phyloP scores from a whole-genome alignment of 192 early-diverging fungal species.

The Gryganskiella cystojenkinii region DNA sequence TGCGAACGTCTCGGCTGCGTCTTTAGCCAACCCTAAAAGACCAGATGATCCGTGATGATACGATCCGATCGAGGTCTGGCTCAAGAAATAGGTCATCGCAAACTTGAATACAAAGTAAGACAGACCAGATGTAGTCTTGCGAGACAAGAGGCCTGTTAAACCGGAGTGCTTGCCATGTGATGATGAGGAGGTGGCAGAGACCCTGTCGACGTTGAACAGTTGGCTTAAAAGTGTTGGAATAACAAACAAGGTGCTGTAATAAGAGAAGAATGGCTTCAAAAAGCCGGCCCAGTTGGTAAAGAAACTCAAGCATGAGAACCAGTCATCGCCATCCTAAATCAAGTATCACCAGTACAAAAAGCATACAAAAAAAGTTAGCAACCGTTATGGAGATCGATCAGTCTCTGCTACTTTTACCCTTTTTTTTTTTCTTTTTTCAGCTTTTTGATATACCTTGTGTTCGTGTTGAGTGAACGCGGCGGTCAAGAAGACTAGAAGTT shows the following conservation, averaged over 20 bases:
- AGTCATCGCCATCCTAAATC: not conserved
- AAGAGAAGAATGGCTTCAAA: slow-evolving; percentile 18
- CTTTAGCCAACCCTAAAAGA: slow-evolving; percentile 2
- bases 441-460: not conserved
- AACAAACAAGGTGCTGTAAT: slow-evolving; percentile 15
- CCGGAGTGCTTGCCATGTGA: not conserved
- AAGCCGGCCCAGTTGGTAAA: slow-evolving; percentile 18
- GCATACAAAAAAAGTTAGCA: not conserved
- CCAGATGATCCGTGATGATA: not conserved
- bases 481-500: slow-evolving; percentile 4
- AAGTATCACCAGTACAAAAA: not conserved
- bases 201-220: slow-evolving; percentile 17
- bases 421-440: not conserved
- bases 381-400: too few species aligned
- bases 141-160: slow-evolving; percentile 4
- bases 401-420: too few species aligned
- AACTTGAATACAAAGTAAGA: slow-evolving; percentile 39
- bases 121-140: slow-evolving; percentile 13
- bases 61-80: not conserved
- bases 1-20: slow-evolving; percentile 2
- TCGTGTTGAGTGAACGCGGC: not conserved
- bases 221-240: slow-evolving; percentile 22
- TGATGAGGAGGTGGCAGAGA: not conserved
- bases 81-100: slow-evolving; percentile 22
- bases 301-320: slow-evolving; percentile 4